Evolutionary conservation across 768 basidiomycete species (phyloP).

Genomic region (Boletellus sp.): DNA sequence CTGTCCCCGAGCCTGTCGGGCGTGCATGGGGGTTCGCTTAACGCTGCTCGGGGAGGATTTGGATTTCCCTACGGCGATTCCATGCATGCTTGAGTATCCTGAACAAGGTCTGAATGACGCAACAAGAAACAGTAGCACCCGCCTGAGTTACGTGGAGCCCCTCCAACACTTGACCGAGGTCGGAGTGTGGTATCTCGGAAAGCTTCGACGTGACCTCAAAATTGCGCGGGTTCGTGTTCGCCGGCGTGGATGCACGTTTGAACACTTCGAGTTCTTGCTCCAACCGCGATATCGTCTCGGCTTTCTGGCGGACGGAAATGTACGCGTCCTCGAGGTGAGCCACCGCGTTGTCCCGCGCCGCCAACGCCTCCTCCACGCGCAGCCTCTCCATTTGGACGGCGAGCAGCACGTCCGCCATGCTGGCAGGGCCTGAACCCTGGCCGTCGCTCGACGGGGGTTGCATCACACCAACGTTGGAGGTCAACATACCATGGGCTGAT

Average conservation of each 20-base stretch:
- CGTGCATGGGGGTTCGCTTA: conserved; percentile 9
- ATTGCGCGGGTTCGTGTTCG: conserved; percentile 10
- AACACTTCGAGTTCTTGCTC: conserved; percentile 38
- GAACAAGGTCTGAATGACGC: not conserved
- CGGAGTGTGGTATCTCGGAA: conserved; percentile 1
- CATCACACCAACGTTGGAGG: not conserved
- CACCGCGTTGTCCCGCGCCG: conserved; percentile 61
- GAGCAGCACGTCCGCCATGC: conserved; percentile 47
- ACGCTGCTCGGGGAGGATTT: not conserved
- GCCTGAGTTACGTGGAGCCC: conserved; percentile 4
- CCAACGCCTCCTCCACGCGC: conserved; percentile 53
- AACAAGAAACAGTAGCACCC: not conserved
- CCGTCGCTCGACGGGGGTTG: not conserved
- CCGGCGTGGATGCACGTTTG: conserved; percentile 21
- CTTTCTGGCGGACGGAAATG: conserved; percentile 58
- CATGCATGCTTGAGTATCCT: not conserved
- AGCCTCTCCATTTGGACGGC: conserved; percentile 52
- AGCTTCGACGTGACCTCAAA: not conserved
- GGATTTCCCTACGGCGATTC: not conserved
- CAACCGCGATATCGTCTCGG: conserved; percentile 45
- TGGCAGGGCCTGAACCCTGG: conserved; percentile 10
- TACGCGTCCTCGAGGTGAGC: conserved; percentile 58
- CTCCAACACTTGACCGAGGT: not conserved
- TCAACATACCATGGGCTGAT: conserved; percentile 13
- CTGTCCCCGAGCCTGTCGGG: conserved; percentile 21